Conservation (phyloP, 1,284 basidiomycete species). For the Ceratobasidium sp. region DNA sequence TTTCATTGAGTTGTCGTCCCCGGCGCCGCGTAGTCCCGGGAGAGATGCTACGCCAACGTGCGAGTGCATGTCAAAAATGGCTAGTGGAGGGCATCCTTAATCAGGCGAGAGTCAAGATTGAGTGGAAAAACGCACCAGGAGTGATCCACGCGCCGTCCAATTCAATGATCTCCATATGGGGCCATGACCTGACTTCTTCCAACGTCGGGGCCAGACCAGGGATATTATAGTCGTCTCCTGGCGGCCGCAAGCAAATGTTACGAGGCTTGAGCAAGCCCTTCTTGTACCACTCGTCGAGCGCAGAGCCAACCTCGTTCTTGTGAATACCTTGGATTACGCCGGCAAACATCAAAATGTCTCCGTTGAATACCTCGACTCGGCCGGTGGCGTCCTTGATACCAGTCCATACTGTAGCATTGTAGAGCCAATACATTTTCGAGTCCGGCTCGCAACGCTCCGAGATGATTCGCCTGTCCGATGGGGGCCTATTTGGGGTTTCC, state of each 20-base stretch:
- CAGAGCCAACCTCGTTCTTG: conserved; percentile 44
- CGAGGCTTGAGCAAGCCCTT: too few relatives aligned
- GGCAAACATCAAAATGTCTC: conserved; percentile 51
- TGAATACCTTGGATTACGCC: conserved; percentile 52
- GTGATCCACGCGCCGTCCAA: conserved; percentile 55
- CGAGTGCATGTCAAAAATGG: conserved; percentile 48
- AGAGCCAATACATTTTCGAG: conserved; percentile 70
- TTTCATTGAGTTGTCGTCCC: conserved; percentile 52
- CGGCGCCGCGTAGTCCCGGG: conserved; percentile 37
- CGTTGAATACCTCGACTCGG: not conserved
- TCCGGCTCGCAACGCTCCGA: conserved; percentile 77
- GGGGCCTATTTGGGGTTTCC: not conserved
- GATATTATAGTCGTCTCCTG: too few relatives aligned
- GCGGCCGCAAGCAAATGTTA: too few relatives aligned
- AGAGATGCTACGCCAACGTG: conserved; percentile 46
- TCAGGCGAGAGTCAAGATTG: too few relatives aligned
- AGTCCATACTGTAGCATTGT: conserved; percentile 82
- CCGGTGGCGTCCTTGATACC: conserved; percentile 65
- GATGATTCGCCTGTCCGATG: conserved; percentile 54
- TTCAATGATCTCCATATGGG: conserved; percentile 46
- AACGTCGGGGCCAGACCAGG: too few relatives aligned
- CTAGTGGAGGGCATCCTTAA: not conserved
- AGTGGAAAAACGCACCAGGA: conserved; percentile 52
- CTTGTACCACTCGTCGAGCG: too few relatives aligned
- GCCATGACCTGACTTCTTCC: not conserved